phyloP scores from a whole-genome alignment of 2,329 filamentous ascomycete species.

The Colletotrichum eleusines region DNA sequence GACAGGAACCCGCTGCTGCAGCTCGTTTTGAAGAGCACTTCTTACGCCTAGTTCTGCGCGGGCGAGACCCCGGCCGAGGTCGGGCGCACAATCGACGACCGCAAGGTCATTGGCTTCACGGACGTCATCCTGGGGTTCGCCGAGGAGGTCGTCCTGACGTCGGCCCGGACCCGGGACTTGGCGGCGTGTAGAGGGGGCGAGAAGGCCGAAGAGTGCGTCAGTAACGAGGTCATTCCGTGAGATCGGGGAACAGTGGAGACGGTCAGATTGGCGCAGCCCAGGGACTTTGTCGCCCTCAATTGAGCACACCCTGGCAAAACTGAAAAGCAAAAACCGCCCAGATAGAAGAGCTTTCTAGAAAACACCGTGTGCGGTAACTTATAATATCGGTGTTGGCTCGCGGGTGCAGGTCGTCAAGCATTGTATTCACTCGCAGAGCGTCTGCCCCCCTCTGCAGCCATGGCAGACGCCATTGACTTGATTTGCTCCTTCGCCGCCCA shows the following conservation, averaged over 20 bases:
- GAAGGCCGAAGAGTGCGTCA: constrained; percentile 62
- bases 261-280: constrained; percentile 73
- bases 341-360: background rate
- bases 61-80: constrained; percentile 81
- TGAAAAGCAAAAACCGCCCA: no score
- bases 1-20: constrained; percentile 81
- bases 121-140: constrained; percentile 90
- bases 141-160: constrained; percentile 79
- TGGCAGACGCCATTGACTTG: constrained; percentile 77
- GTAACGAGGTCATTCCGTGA: constrained; percentile 78
- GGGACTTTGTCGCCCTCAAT: constrained; percentile 77
- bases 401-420: constrained; percentile 82
- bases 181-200: constrained; percentile 58
- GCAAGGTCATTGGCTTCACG: constrained; percentile 82
- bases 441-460: constrained; percentile 70
- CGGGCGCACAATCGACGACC: constrained; percentile 68
- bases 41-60: constrained; percentile 93
- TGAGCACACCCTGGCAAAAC: constrained; percentile 46
- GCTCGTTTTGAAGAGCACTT: constrained; percentile 80
- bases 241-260: constrained; percentile 79
- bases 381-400: constrained; percentile 67
- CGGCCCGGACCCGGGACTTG: constrained; percentile 62
- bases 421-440: constrained; percentile 74
- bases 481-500: constrained; percentile 80
- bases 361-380: background rate